Evolutionary conservation across 768 basidiomycete genomes (phyloP).

Genomic region (Boletus patriciae): DNA sequence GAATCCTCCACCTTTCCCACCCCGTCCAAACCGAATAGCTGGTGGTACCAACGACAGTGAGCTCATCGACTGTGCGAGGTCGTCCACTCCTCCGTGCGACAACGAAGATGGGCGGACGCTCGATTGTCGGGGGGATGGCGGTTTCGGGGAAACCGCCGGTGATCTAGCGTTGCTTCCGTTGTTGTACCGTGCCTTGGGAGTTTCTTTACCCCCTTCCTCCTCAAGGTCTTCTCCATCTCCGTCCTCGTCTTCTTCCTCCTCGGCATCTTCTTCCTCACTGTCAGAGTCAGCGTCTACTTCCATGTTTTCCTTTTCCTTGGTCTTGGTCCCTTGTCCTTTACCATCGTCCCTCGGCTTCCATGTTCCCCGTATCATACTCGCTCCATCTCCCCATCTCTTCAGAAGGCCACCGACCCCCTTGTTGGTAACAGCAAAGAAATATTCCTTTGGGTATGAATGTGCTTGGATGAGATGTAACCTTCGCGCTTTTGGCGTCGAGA

Average conservation of each 20-base stretch:
- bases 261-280: conserved; percentile 7
- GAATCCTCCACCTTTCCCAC: conserved; percentile 58
- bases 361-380: conserved; percentile 68
- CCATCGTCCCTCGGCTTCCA: conserved; percentile 57
- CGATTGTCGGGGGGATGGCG: conserved; percentile 24
- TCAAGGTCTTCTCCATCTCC: conserved; percentile 20
- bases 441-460: conserved; percentile 85
- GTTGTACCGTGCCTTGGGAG: conserved; percentile 26
- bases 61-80: conserved; percentile 47
- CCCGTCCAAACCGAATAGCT: conserved; percentile 72
- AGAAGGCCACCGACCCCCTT: conserved; percentile 83
- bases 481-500: conserved; percentile 71
- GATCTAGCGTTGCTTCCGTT: conserved; percentile 18
- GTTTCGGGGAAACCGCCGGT: conserved; percentile 19
- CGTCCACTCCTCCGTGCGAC: conserved; percentile 40
- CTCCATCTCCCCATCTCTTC: conserved; percentile 81
- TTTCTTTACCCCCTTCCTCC: conserved; percentile 25
- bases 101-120: conserved; percentile 13
- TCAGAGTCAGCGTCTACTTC: conserved; percentile 26
- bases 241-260: conserved; percentile 13
- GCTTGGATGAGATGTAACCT: conserved; percentile 79
- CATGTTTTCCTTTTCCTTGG: conserved; percentile 17
- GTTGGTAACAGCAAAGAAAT: conserved; percentile 89
- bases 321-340: conserved; percentile 12
- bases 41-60: conserved; percentile 63